These are phyloP conservation scores for Phoma sp. DNA, from an alignment of 2,329 filamentous ascomycete genomes.

Conservation along the genomic window DNA sequence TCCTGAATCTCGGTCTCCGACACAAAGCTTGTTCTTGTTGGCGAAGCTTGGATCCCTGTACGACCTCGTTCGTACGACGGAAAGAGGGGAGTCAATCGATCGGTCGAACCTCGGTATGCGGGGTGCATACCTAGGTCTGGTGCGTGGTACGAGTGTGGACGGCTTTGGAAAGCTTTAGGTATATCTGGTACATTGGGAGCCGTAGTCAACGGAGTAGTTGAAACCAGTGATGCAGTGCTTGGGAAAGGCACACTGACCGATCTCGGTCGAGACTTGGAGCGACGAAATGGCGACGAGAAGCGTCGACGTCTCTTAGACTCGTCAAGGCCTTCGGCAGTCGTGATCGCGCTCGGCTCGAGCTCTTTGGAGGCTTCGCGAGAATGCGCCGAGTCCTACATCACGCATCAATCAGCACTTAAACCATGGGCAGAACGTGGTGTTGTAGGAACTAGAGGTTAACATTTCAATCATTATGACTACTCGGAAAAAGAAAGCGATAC, in stretches of 20 bases:
- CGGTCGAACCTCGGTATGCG: conserved; percentile 17
- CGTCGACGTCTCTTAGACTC: conserved; percentile 39
- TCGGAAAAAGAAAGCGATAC: conserved; percentile 20
- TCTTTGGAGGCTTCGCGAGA: conserved; percentile 43
- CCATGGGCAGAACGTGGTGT: conserved; percentile 7
- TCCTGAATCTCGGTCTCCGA: conserved; percentile 23
- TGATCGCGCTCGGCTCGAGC: conserved; percentile 32
- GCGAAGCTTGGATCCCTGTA: conserved; percentile 36
- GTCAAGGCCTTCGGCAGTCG: conserved; percentile 16
- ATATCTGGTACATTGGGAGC: conserved; percentile 1
- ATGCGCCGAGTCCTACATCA: conserved; percentile 43
- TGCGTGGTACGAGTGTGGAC: conserved; percentile 40
- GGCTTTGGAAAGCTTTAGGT: conserved; percentile 14
- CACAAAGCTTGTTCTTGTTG: conserved; percentile 30
- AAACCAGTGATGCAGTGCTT: conserved; percentile 18
- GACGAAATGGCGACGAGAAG: conserved; percentile 45
- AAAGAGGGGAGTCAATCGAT: conserved; percentile 15
- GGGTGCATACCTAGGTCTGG: conserved; percentile 37
- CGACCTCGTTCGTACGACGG: conserved; percentile 8
- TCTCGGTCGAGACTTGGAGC: conserved; percentile 36
- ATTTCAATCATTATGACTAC: conserved; percentile 39
- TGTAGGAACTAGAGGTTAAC: conserved; percentile 21
- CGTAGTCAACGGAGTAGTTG: conserved; percentile 14
- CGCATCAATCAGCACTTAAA: conserved; percentile 47
- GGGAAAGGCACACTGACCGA: conserved; percentile 40